Evolutionary conservation across 2,329 filamentous ascomycete species (phyloP), one percentile per base, ranked within the genome.

Genomic region (Calonectria pseudoturangicola): DNA sequence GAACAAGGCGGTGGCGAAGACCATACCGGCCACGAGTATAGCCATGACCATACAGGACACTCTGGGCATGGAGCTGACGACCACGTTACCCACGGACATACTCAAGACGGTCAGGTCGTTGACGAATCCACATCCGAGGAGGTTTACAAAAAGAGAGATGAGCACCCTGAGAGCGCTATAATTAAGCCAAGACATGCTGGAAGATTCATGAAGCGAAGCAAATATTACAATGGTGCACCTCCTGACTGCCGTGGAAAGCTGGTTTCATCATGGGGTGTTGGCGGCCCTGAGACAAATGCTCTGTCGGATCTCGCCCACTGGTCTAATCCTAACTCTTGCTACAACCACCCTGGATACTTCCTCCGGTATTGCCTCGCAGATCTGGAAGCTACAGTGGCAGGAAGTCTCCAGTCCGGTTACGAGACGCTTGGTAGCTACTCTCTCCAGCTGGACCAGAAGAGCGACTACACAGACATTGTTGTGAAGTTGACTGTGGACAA

Each of bases 171-270:
- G 13, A 2, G 21, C 13, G 3, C 39, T 6, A 28, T 5, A 60
- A 60, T 27, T 12, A 60, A 60, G 15, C 36, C 54, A 7, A 41
- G 54, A 25, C 36, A 60, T 15, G n/a, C 16, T 25, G n/a, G 33
- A n/a, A 10, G n/a, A 39, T 39, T 58, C 15, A 9, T 25, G 27
- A 25, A 70, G 27, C 73, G 76, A 71, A 70, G 48, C 56, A 76
- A 76, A 56, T 74, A 71, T 66, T 78, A 77, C 68, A 77, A 77
- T 60, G 76, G 75, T 64, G 67, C 70, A 18, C 51, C 54, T 25
- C 47, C 50, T 6, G 43, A 74, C 28, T 77, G 75, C 8, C 27
- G 72, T 21, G 75, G 75, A 27, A 68, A 71, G 47, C 5, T 62
- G n/a, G 21, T 73, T 41, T 68, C 75, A 36, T 68, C 67, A 13